Conservation (phyloP, 345 rosid genomes). For the Hirschfeldia incana region DNA sequence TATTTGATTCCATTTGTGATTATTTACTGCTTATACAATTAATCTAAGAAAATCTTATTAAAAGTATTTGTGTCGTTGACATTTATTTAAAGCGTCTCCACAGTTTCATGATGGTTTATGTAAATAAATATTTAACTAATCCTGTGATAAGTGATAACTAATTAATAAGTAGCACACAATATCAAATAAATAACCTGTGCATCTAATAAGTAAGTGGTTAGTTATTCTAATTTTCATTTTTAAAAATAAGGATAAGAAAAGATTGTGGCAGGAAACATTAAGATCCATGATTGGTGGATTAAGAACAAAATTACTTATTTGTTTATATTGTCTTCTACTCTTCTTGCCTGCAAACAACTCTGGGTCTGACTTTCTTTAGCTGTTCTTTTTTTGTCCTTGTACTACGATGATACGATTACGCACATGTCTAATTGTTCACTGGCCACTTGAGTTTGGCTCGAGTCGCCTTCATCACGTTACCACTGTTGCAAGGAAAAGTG, state of each 20-base stretch:
- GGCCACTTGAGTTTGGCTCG: slow-evolving; percentile 7
- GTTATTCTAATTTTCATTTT: no score
- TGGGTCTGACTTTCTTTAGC: slow-evolving; percentile 20
- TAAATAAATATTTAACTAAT: no score
- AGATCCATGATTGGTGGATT: slow-evolving; percentile 26
- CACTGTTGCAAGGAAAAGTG: no score
- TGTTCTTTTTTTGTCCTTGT: slow-evolving; percentile 6
- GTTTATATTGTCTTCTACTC: background rate
- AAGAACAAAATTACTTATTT: slow-evolving; percentile 24
- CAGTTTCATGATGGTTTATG: background rate
- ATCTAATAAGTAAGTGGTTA: no score
- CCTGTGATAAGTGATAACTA: background rate
- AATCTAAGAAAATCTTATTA: background rate
- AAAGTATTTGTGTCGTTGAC: background rate
- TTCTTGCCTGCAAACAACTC: slow-evolving; percentile 24
- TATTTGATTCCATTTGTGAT: background rate
- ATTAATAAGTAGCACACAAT: background rate
- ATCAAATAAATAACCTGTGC: no score
- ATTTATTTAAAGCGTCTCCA: background rate
- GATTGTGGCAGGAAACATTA: slow-evolving; percentile 9
- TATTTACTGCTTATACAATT: background rate
- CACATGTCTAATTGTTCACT: background rate
- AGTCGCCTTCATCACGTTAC: slow-evolving; percentile 20
- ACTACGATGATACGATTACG: background rate
- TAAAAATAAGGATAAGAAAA: no score